These are phyloP conservation scores for Dryas octopetala DNA, from an alignment of 306 rosid genomes.

Conservation along the genomic window DNA sequence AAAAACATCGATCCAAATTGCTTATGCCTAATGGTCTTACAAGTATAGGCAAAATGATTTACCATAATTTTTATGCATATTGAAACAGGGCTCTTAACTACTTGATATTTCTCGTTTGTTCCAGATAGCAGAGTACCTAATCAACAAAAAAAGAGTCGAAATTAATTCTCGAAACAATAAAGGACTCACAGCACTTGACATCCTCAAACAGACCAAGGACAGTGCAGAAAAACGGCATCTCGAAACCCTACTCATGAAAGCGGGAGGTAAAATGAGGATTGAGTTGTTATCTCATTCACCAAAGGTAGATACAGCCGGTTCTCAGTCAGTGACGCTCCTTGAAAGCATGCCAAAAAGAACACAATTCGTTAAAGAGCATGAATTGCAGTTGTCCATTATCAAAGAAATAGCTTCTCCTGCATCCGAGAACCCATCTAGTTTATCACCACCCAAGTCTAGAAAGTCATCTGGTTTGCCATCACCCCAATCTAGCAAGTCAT, in stretches of 20 bases:
- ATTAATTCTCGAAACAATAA: slow-evolving; percentile 50
- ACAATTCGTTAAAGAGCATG: slow-evolving; percentile 2
- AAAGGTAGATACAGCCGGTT: not conserved
- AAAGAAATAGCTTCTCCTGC: slow-evolving; percentile 1
- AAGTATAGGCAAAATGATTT: no score
- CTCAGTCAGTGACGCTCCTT: not conserved
- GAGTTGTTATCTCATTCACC: slow-evolving; percentile 36
- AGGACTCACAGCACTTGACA: slow-evolving; percentile 65
- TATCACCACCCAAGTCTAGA: slow-evolving; percentile 29
- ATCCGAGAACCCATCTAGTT: slow-evolving; percentile 11
- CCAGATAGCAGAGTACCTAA: slow-evolving; percentile 69
- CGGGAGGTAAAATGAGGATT: slow-evolving; percentile 50
- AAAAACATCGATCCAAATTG: no score
- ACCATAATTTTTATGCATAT: no score
- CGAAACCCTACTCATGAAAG: slow-evolving; percentile 34
- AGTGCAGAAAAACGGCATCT: slow-evolving; percentile 41
- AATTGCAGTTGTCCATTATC: slow-evolving; percentile 13
- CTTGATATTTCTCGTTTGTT: slow-evolving; percentile 2
- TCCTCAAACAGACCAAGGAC: slow-evolving; percentile 48
- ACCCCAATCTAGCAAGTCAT: slow-evolving; percentile 26
- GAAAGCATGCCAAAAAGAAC: slow-evolving; percentile 18
- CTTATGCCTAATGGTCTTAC: no score
- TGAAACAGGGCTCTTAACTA: not conserved
- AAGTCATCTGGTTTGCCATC: slow-evolving; percentile 23
- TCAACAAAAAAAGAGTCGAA: slow-evolving; percentile 46